Percentiles rank a stretch among this genome's conserved stretches.
These are phyloP conservation scores for Kluyveromyces starmeri DNA, from an alignment of 805 yeast species.

Conservation along the genomic window DNA sequence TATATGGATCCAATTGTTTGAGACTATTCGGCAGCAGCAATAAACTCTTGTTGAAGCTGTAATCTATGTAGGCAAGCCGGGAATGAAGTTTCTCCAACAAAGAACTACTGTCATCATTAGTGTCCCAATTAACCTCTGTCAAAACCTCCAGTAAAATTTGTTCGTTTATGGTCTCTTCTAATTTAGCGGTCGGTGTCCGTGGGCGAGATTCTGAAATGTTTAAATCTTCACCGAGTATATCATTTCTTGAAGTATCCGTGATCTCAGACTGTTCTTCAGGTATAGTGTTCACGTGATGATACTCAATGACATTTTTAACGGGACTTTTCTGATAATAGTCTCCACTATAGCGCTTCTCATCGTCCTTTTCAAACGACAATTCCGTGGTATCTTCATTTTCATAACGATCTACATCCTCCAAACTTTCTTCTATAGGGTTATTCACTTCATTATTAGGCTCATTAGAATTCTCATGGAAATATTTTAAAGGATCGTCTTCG, in stretches of 20 bases:
- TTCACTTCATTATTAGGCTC: neutral
- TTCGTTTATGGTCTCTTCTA: constrained; percentile 33
- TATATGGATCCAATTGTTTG: constrained; percentile 34
- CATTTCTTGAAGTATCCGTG: constrained; percentile 2
- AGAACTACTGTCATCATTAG: constrained; percentile 51
- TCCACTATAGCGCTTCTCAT: constrained; percentile 24
- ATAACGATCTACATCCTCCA: neutral
- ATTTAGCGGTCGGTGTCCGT: constrained; percentile 6
- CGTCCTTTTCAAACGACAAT: constrained; percentile 30
- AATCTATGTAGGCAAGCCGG: constrained; percentile 55
- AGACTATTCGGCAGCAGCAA: constrained; percentile 41
- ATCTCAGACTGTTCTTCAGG: constrained; percentile 21
- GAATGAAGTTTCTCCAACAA: constrained; percentile 48
- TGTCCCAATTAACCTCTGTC: constrained; percentile 71
- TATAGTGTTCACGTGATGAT: constrained; percentile 27
- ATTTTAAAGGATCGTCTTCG: constrained; percentile 1
- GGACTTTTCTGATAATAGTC: constrained; percentile 6
- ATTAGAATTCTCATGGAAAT: constrained; percentile 7
- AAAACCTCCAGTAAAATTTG: constrained; percentile 43
- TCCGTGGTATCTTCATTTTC: constrained; percentile 16
- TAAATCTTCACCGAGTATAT: neutral
- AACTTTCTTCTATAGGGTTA: neutral
- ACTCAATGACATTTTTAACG: constrained; percentile 9
- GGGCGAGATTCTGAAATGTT: neutral
- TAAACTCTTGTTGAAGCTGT: constrained; percentile 48